Conservation (phyloP, 768 basidiomycete genomes). For the Xerocomus spinulosus region DNA sequence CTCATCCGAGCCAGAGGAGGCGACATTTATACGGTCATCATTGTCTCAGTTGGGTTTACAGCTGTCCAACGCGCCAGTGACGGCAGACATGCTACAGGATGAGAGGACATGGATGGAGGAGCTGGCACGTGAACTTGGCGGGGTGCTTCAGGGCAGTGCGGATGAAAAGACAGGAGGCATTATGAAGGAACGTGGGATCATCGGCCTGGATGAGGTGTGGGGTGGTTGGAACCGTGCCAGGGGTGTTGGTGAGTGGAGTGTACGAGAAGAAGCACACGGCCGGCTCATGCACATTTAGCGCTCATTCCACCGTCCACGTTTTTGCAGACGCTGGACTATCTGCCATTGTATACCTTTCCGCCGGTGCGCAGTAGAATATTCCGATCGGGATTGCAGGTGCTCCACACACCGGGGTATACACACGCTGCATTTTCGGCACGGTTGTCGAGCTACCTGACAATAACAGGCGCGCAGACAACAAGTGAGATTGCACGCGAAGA, state of each 20-base stretch:
- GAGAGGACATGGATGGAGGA: constrained; percentile 76
- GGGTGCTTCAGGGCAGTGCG: constrained; percentile 53
- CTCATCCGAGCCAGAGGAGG: constrained; percentile 69
- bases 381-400: constrained; percentile 67
- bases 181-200: constrained; percentile 74
- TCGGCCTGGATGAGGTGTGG: constrained; percentile 92
- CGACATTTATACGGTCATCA: constrained; percentile 82
- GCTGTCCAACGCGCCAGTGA: constrained; percentile 74
- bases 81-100: constrained; percentile 82
- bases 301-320: constrained; percentile 88
- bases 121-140: constrained; percentile 76
- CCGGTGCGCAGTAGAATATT: constrained; percentile 66
- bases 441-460: constrained; percentile 49
- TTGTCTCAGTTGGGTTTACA: constrained; percentile 87
- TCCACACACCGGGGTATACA: constrained; percentile 79
- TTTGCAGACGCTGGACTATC: constrained; percentile 64
- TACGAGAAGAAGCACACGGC: background rate
- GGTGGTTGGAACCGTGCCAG: constrained; percentile 92
- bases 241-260: constrained; percentile 62
- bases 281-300: constrained; percentile 43
- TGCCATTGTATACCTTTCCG: constrained; percentile 62
- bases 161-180: constrained; percentile 44
- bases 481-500: constrained; percentile 72
- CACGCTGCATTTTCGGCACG: constrained; percentile 65
- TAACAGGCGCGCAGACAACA: constrained; percentile 51